Evolutionary conservation across 192 early-diverging fungal genomes (phyloP).

Genomic region (Obelidium mucronatum): DNA sequence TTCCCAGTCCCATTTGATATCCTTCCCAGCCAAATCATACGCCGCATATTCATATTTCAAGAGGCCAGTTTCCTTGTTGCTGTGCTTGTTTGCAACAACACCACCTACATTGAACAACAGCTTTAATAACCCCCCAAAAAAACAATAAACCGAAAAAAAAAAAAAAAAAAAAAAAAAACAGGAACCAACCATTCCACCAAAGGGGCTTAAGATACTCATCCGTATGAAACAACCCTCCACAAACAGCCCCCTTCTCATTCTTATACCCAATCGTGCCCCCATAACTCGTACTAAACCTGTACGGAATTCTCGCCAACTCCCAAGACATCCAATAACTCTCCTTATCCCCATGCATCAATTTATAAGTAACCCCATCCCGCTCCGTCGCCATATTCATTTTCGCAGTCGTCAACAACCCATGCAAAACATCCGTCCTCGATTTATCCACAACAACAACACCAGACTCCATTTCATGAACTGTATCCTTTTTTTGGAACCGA

Average conservation of each 20-base stretch:
- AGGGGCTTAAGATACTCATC: slow-evolving; percentile 40
- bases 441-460: slow-evolving; percentile 75
- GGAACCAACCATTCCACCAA: slow-evolving; percentile 54
- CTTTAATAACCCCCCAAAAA: too few species aligned
- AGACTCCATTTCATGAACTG: slow-evolving; percentile 69
- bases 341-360: slow-evolving; percentile 52
- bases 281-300: slow-evolving; percentile 61
- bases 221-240: slow-evolving; percentile 40
- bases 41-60: slow-evolving; percentile 24
- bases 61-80: background rate
- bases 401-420: slow-evolving; percentile 64
- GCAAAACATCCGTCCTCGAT: slow-evolving; percentile 41
- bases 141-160: too few species aligned
- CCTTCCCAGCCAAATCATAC: slow-evolving; percentile 17
- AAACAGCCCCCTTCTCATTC: slow-evolving; percentile 29
- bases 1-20: slow-evolving; percentile 49
- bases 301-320: slow-evolving; percentile 66
- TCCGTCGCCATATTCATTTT: slow-evolving; percentile 55
- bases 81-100: slow-evolving; percentile 46
- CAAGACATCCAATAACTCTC: slow-evolving; percentile 69
- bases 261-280: slow-evolving; percentile 64
- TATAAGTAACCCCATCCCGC: slow-evolving; percentile 39
- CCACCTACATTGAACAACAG: too few species aligned
- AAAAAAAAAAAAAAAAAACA: too few species aligned
- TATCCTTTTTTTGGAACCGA: slow-evolving; percentile 52